These are phyloP conservation scores for Silene vulgaris DNA, from an alignment of 179 eudicot species.

Conservation along the genomic window DNA sequence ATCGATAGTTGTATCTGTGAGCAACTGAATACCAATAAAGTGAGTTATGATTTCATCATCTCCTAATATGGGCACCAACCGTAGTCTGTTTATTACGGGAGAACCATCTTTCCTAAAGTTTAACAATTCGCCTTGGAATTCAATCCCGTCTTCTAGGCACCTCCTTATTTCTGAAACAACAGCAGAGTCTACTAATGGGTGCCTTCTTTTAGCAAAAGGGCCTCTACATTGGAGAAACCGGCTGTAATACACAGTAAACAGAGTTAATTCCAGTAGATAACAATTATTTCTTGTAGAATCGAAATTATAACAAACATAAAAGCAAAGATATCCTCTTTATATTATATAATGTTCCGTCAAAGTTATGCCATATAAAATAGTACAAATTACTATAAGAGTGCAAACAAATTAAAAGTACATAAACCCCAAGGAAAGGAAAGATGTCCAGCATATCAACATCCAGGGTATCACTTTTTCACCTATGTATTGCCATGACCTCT, in stretches of 20 bases:
- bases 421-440: background rate
- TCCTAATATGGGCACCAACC: constrained; percentile 78
- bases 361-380: background rate
- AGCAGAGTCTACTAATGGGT: constrained; percentile 71
- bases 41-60: constrained; percentile 81
- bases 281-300: background rate
- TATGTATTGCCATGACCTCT: constrained; percentile 6
- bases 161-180: constrained; percentile 84
- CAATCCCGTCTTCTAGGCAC: constrained; percentile 73
- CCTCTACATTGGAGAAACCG: constrained; percentile 98
- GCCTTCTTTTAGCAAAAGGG: constrained; percentile 95
- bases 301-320: constrained; percentile 3
- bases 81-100: constrained; percentile 79
- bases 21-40: constrained; percentile 77
- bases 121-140: constrained; percentile 81
- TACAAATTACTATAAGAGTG: background rate
- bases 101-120: constrained; percentile 90
- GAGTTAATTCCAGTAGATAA: background rate
- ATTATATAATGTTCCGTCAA: background rate
- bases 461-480: background rate
- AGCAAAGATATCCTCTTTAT: background rate
- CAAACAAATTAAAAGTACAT: background rate
- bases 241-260: constrained; percentile 36
- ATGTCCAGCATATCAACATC: background rate
- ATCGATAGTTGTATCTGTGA: constrained; percentile 65